phyloP scores from a whole-genome alignment of 129 eudicot genomes.

The Pulicaria dysenterica region DNA sequence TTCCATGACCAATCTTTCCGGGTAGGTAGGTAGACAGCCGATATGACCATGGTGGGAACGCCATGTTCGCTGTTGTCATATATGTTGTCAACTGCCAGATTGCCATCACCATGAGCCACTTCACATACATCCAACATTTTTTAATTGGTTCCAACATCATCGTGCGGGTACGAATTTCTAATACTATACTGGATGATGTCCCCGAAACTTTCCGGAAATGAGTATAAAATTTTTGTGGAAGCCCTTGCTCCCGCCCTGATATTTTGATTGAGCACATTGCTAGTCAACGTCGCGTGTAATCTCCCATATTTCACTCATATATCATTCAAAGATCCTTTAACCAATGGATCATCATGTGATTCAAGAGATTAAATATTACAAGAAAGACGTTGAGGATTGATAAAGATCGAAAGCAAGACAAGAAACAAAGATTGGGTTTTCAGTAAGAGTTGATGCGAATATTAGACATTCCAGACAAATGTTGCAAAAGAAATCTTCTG shows the following conservation, averaged over 20 bases:
- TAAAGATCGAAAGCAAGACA: slow-evolving; percentile 74
- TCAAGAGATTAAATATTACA: slow-evolving; percentile 91
- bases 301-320: slow-evolving; percentile 87
- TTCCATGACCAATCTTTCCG: slow-evolving; percentile 87
- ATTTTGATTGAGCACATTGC: slow-evolving; percentile 71
- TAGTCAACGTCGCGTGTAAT: slow-evolving; percentile 70
- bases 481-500: slow-evolving; percentile 63
- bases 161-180: slow-evolving; percentile 81
- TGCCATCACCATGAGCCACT: slow-evolving; percentile 93
- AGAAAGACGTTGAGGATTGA: slow-evolving; percentile 72
- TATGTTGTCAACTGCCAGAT: slow-evolving; percentile 93
- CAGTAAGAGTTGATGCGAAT: slow-evolving; percentile 65
- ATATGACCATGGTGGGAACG: slow-evolving; percentile 83
- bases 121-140: slow-evolving; percentile 88
- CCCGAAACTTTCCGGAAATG: slow-evolving; percentile 53
- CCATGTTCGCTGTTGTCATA: slow-evolving; percentile 83
- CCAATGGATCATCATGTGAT: slow-evolving; percentile 96
- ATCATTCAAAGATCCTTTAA: slow-evolving; percentile 73
- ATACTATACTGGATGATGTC: slow-evolving; percentile 56
- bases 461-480: slow-evolving; percentile 55
- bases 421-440: slow-evolving; percentile 46
- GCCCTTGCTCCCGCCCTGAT: slow-evolving; percentile 83
- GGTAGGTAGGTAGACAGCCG: slow-evolving; percentile 74
- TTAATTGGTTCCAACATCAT: slow-evolving; percentile 70
- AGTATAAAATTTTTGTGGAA: slow-evolving; percentile 60